Percentiles rank a stretch among this genome's conserved stretches.
These are phyloP conservation scores for Zostera marina DNA, from an alignment of 116 monocot genomes.

Conservation along the genomic window DNA sequence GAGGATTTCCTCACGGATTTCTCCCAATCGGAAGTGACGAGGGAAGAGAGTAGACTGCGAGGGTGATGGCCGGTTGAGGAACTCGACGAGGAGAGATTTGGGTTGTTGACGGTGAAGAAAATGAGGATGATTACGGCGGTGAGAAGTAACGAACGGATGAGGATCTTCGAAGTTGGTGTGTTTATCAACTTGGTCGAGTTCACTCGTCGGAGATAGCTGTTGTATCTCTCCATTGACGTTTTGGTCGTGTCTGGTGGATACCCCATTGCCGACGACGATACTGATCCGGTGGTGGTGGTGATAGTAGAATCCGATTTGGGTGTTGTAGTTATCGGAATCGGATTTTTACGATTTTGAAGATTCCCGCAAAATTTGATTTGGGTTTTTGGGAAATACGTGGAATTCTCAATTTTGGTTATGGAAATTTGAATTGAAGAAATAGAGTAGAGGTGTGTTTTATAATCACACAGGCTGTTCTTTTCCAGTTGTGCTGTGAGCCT, in stretches of 20 bases:
- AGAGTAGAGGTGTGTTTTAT: no score
- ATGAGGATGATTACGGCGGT: conserved; percentile 15
- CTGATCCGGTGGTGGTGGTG: no score
- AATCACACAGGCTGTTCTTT: no score
- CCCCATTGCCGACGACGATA: conserved; percentile 8
- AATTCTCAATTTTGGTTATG: no score
- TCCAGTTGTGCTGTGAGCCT: no score
- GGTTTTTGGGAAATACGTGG: no score
- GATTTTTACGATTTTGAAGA: no score
- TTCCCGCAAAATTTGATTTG: no score
- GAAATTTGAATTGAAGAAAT: no score
- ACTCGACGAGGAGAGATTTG: conserved; percentile 7
- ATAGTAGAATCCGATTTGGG: no score
- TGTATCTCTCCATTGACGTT: conserved; percentile 14
- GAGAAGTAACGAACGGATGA: conserved; percentile 29
- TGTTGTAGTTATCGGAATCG: no score
- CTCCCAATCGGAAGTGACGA: conserved; percentile 14
- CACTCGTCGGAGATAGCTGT: conserved; percentile 33
- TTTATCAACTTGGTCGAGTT: conserved; percentile 18
- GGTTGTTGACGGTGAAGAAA: conserved; percentile 26
- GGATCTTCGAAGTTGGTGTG: conserved; percentile 12
- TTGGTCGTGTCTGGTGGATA: conserved; percentile 21
- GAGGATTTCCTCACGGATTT: conserved; percentile 15
- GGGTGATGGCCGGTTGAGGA: conserved; percentile 7
- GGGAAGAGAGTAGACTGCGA: conserved; percentile 6